Evolutionary conservation across 495 filamentous ascomycete genomes (phyloP).

Genomic region (Hyaloscypha finlandica): DNA sequence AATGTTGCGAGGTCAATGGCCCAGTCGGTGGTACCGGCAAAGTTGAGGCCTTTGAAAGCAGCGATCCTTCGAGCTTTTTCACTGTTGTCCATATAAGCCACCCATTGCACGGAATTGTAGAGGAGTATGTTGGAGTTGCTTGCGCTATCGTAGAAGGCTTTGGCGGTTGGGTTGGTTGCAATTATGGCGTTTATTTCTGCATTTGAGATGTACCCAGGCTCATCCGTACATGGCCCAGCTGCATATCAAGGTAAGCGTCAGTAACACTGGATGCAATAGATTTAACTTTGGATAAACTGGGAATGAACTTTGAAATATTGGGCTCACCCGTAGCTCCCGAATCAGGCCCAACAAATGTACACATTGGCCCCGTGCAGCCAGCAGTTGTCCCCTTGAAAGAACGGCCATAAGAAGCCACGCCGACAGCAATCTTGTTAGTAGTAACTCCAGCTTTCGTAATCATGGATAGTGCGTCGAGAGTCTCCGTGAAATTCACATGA

Average conservation of each 20-base stretch:
- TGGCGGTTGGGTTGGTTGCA: background rate
- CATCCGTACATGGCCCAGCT: slow-evolving; percentile 43
- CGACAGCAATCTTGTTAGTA: slow-evolving; percentile 39
- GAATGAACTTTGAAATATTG: no score
- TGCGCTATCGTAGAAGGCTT: slow-evolving; percentile 14
- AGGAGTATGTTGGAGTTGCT: slow-evolving; percentile 40
- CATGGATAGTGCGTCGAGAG: slow-evolving; percentile 39
- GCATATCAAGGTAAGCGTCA: no score
- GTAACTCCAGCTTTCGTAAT: slow-evolving; percentile 48
- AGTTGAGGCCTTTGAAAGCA: slow-evolving; percentile 32
- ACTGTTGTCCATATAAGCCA: slow-evolving; percentile 40
- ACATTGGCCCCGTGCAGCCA: slow-evolving; percentile 34
- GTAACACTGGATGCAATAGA: no score
- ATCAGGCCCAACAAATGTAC: slow-evolving; percentile 24
- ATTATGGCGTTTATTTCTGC: slow-evolving; percentile 41
- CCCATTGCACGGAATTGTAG: slow-evolving; percentile 39
- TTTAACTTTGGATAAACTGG: slow-evolving; percentile 17
- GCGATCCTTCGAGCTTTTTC: slow-evolving; percentile 32
- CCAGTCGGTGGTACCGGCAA: slow-evolving; percentile 43
- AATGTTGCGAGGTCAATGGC: slow-evolving; percentile 35
- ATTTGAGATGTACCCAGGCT: slow-evolving; percentile 38
- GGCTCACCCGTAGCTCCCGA: no score
- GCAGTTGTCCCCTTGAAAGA: slow-evolving; percentile 39
- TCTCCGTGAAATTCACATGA: slow-evolving; percentile 46
- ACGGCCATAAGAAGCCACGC: slow-evolving; percentile 40